These are phyloP conservation scores for Chrysanthemum seticuspe DNA, from an alignment of 129 eudicot species.

Conservation along the genomic window DNA sequence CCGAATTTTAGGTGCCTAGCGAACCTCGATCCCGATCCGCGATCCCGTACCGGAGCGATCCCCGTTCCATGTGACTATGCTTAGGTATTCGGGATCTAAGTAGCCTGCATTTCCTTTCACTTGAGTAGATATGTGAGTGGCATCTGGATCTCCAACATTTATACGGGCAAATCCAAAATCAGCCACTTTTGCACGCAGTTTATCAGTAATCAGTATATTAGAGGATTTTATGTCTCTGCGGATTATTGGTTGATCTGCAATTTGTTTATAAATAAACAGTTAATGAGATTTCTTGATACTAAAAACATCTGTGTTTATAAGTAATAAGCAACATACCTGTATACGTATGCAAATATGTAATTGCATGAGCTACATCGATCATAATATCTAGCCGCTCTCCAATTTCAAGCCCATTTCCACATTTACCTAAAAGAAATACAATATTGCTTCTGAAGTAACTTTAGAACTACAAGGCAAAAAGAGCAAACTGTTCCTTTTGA, in stretches of 20 bases:
- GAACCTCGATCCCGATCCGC: too few species aligned
- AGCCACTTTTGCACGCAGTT: conserved; percentile 82
- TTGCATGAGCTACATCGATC: conserved; percentile 84
- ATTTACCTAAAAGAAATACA: conserved; percentile 44
- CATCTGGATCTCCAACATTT: conserved; percentile 49
- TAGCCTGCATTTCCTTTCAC: conserved; percentile 90
- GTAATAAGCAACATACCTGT: conserved; percentile 45
- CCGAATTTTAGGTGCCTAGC: too few species aligned
- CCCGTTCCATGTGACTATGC: too few species aligned
- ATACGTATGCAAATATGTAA: conserved; percentile 76
- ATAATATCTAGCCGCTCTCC: conserved; percentile 75
- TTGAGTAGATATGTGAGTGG: conserved; percentile 83
- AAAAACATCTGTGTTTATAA: background rate
- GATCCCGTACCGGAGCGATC: too few species aligned
- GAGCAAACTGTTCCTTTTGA: conserved; percentile 6
- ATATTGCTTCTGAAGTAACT: background rate
- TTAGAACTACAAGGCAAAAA: conserved; percentile 4
- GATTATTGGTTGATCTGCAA: conserved; percentile 75
- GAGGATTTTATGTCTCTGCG: conserved; percentile 90
- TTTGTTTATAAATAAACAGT: background rate
- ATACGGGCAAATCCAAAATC: conserved; percentile 87
- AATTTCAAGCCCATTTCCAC: conserved; percentile 61
- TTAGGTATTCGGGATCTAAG: conserved; percentile 85
- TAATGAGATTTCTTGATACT: conserved; percentile 6
- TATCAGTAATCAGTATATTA: conserved; percentile 73